Conservation (phyloP, 768 basidiomycete species). For the Phanerochaete sordida region DNA sequence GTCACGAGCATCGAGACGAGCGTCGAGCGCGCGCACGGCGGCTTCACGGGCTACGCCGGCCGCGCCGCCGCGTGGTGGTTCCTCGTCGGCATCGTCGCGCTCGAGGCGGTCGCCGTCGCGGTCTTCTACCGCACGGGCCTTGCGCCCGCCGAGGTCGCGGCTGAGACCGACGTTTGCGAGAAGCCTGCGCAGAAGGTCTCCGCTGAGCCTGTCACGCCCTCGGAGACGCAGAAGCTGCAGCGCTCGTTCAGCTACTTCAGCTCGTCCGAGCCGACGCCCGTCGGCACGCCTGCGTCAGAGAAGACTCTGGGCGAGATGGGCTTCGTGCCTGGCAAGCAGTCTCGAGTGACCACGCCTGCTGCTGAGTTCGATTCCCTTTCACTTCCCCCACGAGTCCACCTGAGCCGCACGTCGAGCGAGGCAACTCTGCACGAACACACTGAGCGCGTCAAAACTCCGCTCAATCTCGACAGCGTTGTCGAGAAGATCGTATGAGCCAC, state of each 20-base stretch:
- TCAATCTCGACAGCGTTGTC: background rate
- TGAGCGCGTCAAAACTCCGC: background rate
- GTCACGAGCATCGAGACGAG: constrained; percentile 43
- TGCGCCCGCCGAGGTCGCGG: background rate
- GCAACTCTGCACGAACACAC: background rate
- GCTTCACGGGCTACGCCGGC: constrained; percentile 29
- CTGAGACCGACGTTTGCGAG: background rate
- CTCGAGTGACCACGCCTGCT: background rate
- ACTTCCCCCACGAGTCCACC: background rate
- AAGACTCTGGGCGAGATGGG: background rate
- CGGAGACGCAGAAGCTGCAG: background rate
- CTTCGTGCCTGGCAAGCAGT: background rate
- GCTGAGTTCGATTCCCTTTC: background rate
- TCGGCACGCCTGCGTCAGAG: background rate
- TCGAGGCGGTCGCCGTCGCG: background rate
- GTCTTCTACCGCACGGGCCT: constrained; percentile 1
- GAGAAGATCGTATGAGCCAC: background rate
- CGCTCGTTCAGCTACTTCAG: background rate
- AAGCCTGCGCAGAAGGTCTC: background rate
- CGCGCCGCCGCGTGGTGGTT: constrained; percentile 34
- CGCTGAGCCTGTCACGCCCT: background rate
- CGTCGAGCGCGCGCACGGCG: constrained; percentile 31
- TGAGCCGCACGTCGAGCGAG: background rate
- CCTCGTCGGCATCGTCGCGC: constrained; percentile 11
- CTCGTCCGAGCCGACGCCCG: background rate